Base-by-base conservation (phyloP, 306 rosid genomes). In the Inga leiocalycina region DNA sequence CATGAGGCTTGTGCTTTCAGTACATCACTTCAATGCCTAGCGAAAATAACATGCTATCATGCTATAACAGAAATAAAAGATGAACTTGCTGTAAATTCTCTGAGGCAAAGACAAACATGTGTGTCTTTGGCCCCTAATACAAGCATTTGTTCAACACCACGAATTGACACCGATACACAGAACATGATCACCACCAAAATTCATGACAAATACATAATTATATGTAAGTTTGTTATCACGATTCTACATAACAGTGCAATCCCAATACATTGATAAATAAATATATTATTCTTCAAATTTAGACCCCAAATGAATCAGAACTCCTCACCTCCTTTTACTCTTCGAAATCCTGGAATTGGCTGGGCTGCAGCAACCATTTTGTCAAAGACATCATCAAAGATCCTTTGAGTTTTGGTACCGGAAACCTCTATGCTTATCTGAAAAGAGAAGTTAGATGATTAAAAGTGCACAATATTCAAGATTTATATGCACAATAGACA, bases 291-390 rank as follows among this genome's bases (percentile, higher is more conserved):
- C 57, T 75, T 75, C 76, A 79, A 76, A 77, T 73, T 69, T 35
- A 52, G 54, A 73, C 22, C 13, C 57, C 54, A 51, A 49, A 48
- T 10, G 3, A 48, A 61, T n/a, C 64, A 61, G 7, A 81, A 77
- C 67, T 54, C 39, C 80, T 78, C 74, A 95, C 98, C 98, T 91
- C 98, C 98, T 91, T 91, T 95, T 56, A 89, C 94, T 89, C 98
- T 93, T 80, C 98, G 87, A 82, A 95, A 93, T 43, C 98, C 97
- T 3, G 96, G 98, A 79, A 95, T 95, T 27, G 98, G 98, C 84
- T 95, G 98, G 37, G 98, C 98, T 66, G 89, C 95, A 66, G 90
- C 89, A 72, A 93, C 97, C 97, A 95, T 93, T 88, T 88, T 84
- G 62, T 79, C 82, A 84, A 93, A 92, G 81, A 93, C 91, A 22